Percentiles rank a stretch among this genome's conserved stretches.
Conservation (phyloP, 129 eudicot genomes). For the Flaveria bidentis region DNA sequence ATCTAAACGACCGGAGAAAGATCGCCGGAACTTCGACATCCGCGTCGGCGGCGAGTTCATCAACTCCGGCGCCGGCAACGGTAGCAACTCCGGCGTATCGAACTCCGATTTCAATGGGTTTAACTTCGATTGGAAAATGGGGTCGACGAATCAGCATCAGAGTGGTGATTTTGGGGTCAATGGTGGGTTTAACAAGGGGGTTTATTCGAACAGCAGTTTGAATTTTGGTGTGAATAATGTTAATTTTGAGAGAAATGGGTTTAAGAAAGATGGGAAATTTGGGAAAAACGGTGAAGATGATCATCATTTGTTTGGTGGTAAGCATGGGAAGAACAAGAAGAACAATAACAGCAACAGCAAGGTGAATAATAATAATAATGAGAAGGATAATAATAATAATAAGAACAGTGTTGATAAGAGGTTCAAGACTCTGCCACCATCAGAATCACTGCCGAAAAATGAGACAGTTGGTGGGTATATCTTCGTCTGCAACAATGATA, state of each 20-base stretch:
- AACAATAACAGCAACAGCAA: conserved; percentile 35
- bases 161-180: conserved; percentile 46
- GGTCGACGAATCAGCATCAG: conserved; percentile 30
- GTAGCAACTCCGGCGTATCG: neutral
- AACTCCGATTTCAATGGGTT: conserved; percentile 55
- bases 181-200: conserved; percentile 90
- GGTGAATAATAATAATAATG: conserved; percentile 22
- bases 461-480: conserved; percentile 96
- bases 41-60: conserved; percentile 56
- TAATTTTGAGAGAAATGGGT: conserved; percentile 29
- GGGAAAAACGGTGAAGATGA: conserved; percentile 41
- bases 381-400: conserved; percentile 25
- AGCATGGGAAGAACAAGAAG: conserved; percentile 64
- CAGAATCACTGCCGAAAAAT: conserved; percentile 87
- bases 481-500: conserved; percentile 94
- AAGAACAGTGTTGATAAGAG: conserved; percentile 69
- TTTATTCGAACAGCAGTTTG: conserved; percentile 54
- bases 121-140: conserved; percentile 61
- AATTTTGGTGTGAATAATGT: conserved; percentile 39
- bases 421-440: conserved; percentile 90
- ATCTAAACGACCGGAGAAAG: conserved; percentile 57
- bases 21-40: conserved; percentile 82
- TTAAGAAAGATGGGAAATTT: conserved; percentile 39
- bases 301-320: conserved; percentile 37
- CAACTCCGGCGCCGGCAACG: conserved; percentile 20